A percentile compares a stretch with the other conserved stretches of the same genome.
These are phyloP conservation scores for Entophlyctis luteolus DNA, from an alignment of 192 early-diverging fungal species.

Conservation along the genomic window DNA sequence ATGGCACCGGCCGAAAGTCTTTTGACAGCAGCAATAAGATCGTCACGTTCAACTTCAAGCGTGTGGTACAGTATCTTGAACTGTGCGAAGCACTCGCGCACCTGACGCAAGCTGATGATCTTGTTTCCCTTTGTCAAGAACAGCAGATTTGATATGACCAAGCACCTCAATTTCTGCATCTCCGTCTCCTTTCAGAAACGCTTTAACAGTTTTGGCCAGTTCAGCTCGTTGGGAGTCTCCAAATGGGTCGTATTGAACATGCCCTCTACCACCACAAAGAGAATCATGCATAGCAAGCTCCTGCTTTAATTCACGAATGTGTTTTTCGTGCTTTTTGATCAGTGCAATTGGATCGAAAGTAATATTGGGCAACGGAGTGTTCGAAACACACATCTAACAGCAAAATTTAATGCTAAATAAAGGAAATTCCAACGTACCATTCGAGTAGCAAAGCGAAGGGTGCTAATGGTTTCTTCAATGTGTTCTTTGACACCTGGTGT, in stretches of 20 bases:
- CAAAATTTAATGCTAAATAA: neutral
- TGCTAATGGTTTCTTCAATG: slow-evolving; percentile 65
- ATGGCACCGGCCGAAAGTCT: slow-evolving; percentile 2
- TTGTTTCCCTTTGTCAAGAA: too few species aligned
- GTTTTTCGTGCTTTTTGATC: slow-evolving; percentile 61
- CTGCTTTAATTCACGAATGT: slow-evolving; percentile 60
- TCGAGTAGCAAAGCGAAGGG: slow-evolving; percentile 59
- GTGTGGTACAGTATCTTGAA: slow-evolving; percentile 51
- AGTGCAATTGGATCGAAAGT: slow-evolving; percentile 61
- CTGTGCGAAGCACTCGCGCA: slow-evolving; percentile 46
- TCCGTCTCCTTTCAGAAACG: slow-evolving; percentile 48
- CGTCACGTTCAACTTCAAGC: slow-evolving; percentile 47
- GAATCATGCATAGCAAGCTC: slow-evolving; percentile 64
- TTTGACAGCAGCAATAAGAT: neutral
- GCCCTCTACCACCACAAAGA: slow-evolving; percentile 47
- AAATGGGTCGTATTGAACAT: slow-evolving; percentile 58
- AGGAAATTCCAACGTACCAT: slow-evolving; percentile 33
- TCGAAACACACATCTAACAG: slow-evolving; percentile 54
- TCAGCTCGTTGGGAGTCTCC: slow-evolving; percentile 50
- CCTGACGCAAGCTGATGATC: slow-evolving; percentile 57
- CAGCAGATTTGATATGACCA: too few species aligned
- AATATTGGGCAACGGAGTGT: slow-evolving; percentile 53
- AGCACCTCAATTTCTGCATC: slow-evolving; percentile 51
- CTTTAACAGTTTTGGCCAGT: slow-evolving; percentile 43
- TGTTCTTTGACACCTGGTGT: slow-evolving; percentile 39